Evolutionary conservation across 768 basidiomycete species (phyloP), one percentile per base, ranked within the genome.

Genomic region (Mrakia frigida): DNA sequence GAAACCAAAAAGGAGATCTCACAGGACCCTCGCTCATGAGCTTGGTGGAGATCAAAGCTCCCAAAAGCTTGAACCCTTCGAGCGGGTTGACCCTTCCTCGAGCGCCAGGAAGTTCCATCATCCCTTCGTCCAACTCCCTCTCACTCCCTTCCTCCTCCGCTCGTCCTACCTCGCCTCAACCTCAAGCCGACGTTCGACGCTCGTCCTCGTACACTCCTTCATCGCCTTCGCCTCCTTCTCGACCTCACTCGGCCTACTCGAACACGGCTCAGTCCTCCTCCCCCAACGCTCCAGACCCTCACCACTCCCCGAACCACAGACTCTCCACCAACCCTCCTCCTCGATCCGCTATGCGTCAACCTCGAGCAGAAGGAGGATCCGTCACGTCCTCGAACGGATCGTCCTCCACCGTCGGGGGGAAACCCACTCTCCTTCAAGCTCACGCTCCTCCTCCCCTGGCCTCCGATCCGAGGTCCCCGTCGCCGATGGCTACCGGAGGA

Each of bases 71-170:
- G 50, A 73, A 77, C 63, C 76, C 76, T 14, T 73, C 71, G 25
- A 39, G 46, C 28, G 71, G 76, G 21, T 33, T 77, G 9, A 68
- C 65, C 1, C 70, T 77, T 14, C 76, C 76, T 28, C 56, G 70
- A 5, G 76, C 76, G 9, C 76, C 76, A 23, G 76, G 76, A 37
- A 72, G 70, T 43, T 77, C 76, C 18, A 77, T 77, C 70, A 70
- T 73, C n/a, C 76, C 76, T 52, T 70, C 75, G 18, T 52, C 70
- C 21, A 28, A 67, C 18, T 37, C 61, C 21, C 70, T 28, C 18
- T 31, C 70, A 5, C 5, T 61, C 16, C 6, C 71, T 52, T 16
- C 52, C 2, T 35, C 59, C n/a, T 50, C 35, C 1, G 23, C 70
- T 28, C 61, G n/a, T 2, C 23, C 59, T 21, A 56, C 3, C 13